Evolutionary conservation across 371 early-diverging fungal species (phyloP).

Genomic region (Apophysomyces ossiformis): DNA sequence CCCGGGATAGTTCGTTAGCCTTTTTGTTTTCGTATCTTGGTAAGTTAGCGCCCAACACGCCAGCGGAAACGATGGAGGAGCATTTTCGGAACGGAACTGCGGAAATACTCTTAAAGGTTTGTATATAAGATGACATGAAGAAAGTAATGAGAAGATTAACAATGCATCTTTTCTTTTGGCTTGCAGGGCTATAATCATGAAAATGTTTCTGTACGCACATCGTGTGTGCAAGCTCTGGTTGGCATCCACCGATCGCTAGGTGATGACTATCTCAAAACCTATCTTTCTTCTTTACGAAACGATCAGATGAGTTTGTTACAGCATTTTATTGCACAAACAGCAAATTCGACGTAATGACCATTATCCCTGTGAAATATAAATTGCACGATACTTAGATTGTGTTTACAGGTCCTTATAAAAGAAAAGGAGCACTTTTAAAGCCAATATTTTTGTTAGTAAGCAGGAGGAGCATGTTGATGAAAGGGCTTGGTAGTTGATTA

Average conservation of each 20-base stretch:
- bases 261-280: constrained; percentile 22
- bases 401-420: too few species aligned
- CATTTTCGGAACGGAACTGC: constrained; percentile 14
- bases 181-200: constrained; percentile 28
- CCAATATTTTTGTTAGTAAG: too few species aligned
- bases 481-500: too few species aligned
- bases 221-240: constrained; percentile 35
- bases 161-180: not conserved
- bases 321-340: constrained; percentile 17
- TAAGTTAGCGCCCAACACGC: constrained; percentile 16
- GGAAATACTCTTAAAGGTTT: constrained; percentile 24
- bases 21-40: constrained; percentile 14
- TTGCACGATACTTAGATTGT: not conserved
- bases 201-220: constrained; percentile 23
- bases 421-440: too few species aligned
- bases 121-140: not conserved
- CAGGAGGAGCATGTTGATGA: too few species aligned
- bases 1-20: not conserved
- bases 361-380: not conserved
- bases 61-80: constrained; percentile 12
- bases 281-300: constrained; percentile 22
- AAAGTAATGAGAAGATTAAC: not conserved
- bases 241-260: constrained; percentile 30
- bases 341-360: not conserved
- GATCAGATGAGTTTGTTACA: constrained; percentile 31